These are phyloP conservation scores for Leishmania turanica DNA, from an alignment of 208 protist genomes.

Conservation along the genomic window DNA sequence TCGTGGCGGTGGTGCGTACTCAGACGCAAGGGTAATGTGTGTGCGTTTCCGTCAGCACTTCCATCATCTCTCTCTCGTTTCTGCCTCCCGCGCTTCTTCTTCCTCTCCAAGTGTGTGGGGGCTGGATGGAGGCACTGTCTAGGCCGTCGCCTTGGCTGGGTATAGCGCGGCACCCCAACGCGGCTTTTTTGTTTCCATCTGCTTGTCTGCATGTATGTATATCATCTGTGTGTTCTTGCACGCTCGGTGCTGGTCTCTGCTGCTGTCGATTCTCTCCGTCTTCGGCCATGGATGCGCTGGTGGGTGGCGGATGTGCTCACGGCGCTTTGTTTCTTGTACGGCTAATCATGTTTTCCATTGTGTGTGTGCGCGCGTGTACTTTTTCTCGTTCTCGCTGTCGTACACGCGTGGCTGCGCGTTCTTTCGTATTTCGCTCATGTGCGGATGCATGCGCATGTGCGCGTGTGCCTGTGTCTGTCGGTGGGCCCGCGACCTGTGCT, in stretches of 20 bases:
- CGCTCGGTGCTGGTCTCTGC: neutral
- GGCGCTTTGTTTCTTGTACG: too few species aligned
- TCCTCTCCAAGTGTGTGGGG: neutral
- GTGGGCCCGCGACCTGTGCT: neutral
- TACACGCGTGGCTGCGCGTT: neutral
- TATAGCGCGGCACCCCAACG: neutral
- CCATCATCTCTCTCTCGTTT: neutral
- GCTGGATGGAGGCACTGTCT: neutral
- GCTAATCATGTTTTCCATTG: neutral
- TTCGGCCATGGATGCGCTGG: too few species aligned
- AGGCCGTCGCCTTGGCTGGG: neutral
- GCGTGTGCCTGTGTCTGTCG: neutral
- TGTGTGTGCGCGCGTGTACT: too few species aligned
- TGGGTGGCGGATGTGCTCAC: too few species aligned
- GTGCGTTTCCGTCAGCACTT: neutral
- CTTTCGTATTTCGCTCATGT: neutral
- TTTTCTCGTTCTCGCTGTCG: neutral
- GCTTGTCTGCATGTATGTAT: neutral
- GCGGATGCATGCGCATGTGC: neutral
- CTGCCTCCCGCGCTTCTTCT: neutral
- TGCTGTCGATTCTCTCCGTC: too few species aligned
- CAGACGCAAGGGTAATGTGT: neutral
- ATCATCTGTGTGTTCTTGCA: neutral
- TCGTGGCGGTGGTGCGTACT: neutral
- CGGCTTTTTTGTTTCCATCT: neutral